Conservation (phyloP, 208 protist species). For the Leishmania tropica region DNA sequence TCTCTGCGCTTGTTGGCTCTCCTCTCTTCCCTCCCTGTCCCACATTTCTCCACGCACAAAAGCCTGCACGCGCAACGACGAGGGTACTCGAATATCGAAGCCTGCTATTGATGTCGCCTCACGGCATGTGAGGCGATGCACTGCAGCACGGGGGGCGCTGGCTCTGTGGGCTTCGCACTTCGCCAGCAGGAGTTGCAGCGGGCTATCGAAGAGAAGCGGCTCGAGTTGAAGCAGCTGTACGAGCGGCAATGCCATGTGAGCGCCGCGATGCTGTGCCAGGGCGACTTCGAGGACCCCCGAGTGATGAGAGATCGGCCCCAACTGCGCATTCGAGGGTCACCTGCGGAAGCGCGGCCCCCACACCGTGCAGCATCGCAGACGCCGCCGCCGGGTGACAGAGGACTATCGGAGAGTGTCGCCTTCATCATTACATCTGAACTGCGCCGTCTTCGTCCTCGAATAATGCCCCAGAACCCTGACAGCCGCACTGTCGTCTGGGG, state of each 20-base stretch:
- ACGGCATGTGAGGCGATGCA: neutral
- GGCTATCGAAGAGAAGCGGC: constrained; percentile 29
- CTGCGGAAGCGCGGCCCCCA: neutral
- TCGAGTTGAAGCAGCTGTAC: constrained; percentile 23
- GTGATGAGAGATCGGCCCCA: no score
- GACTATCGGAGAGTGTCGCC: constrained; percentile 27
- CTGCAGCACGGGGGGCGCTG: neutral
- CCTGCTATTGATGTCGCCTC: neutral
- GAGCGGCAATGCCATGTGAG: neutral
- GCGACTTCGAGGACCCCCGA: no score
- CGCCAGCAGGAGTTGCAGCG: constrained; percentile 18
- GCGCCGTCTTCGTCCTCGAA: neutral
- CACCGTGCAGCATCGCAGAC: no score
- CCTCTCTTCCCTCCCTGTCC: neutral
- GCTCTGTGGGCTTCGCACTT: no score
- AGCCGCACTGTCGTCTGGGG: neutral
- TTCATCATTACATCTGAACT: constrained; percentile 19
- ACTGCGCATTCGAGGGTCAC: constrained; percentile 7
- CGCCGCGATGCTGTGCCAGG: neutral
- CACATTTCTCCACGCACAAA: neutral
- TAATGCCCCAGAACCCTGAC: neutral
- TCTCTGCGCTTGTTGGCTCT: neutral
- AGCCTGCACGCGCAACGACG: neutral
- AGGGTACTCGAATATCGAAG: neutral
- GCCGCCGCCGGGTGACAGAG: neutral